Evolutionary conservation across 2,329 filamentous ascomycete genomes (phyloP).

Genomic region (Hymenoscyphus scutula): DNA sequence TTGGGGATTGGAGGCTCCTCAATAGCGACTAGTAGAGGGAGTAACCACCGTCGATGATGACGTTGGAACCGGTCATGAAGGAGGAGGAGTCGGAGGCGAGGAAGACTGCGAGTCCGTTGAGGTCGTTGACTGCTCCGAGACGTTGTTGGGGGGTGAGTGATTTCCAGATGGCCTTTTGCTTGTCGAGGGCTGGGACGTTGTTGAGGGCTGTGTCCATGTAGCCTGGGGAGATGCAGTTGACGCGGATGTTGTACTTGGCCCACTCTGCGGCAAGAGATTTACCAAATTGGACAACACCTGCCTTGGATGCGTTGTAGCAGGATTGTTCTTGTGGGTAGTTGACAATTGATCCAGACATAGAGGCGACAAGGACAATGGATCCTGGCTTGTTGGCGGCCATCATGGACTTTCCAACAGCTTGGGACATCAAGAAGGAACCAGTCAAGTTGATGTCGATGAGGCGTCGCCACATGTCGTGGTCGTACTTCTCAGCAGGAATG

Average conservation of each 20-base stretch:
- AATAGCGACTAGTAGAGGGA: conserved; percentile 33
- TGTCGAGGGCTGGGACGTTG: conserved; percentile 73
- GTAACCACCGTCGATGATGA: conserved; percentile 37
- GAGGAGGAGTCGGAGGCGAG: conserved; percentile 68
- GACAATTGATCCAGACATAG: conserved; percentile 80
- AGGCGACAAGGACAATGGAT: conserved; percentile 72
- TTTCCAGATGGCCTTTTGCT: conserved; percentile 80
- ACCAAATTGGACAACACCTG: conserved; percentile 73
- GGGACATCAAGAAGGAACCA: conserved; percentile 74
- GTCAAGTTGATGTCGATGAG: conserved; percentile 81
- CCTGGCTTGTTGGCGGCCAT: conserved; percentile 69
- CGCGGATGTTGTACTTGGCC: conserved; percentile 76
- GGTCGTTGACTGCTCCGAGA: conserved; percentile 69
- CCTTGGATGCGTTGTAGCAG: conserved; percentile 83
- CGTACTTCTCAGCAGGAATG: conserved; percentile 77
- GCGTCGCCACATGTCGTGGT: conserved; percentile 72
- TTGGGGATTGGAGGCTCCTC: conserved; percentile 16
- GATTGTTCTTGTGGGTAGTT: conserved; percentile 84
- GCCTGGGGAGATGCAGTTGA: conserved; percentile 78
- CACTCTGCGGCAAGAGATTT: conserved; percentile 82
- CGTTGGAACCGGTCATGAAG: conserved; percentile 77
- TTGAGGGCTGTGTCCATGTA: conserved; percentile 87
- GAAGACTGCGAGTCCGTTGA: conserved; percentile 76
- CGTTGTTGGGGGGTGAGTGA: conserved; percentile 70
- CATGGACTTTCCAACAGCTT: conserved; percentile 70